Base-by-base conservation (phyloP, 2,329 filamentous ascomycete species). In the Xylariaceae sp. region DNA sequence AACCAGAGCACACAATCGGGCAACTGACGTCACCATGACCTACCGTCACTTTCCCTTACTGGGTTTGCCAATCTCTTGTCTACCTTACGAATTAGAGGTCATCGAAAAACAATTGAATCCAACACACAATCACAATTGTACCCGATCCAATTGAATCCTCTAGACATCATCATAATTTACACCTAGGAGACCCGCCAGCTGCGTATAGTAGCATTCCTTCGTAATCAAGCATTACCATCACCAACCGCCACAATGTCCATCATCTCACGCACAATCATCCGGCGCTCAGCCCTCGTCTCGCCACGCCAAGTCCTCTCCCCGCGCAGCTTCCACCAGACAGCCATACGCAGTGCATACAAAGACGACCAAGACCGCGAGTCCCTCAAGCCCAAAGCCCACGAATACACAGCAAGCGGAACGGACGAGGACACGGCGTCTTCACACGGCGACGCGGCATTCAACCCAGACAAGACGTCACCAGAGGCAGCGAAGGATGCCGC, bases 371-470 rank as follows among this genome's bases (percentile, higher is more conserved):
- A 85, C 62, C 78, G 82, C 45, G 77, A 85, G 55, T 75, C 76
- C 2, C 75, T 95, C 32, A 80, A 86, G 51, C 82, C 86, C 0
- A 75, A 80, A 32, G 69, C 78, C 2, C 81, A 77, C 47, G 88
- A 95, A 64, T 81, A 85, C 68, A 81, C 81, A 49, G 82, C 85
- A 63, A 83, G 81, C 44, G 86, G 82, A 3, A 81, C 80, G 0
- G 88, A 86, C 58, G 74, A 83, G 41, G 75, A 80, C 39, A 70
- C 71, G 11, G 77, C 83, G 0, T 76, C 83, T 0, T 75, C 77
- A 0, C 71, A 76, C 30, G 65, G 72, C 3, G 75, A 83, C 39
- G 77, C 83, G 0, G 85, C 90, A 1, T 95, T 88, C 68, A 77
- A 89, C 63, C 81, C 83, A 0, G 68, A 75, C 48, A 81, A 80